A percentile compares a stretch with the other conserved stretches of the same genome.
phyloP scores from a whole-genome alignment of 768 basidiomycete genomes.

The Lactifluus piperatus region DNA sequence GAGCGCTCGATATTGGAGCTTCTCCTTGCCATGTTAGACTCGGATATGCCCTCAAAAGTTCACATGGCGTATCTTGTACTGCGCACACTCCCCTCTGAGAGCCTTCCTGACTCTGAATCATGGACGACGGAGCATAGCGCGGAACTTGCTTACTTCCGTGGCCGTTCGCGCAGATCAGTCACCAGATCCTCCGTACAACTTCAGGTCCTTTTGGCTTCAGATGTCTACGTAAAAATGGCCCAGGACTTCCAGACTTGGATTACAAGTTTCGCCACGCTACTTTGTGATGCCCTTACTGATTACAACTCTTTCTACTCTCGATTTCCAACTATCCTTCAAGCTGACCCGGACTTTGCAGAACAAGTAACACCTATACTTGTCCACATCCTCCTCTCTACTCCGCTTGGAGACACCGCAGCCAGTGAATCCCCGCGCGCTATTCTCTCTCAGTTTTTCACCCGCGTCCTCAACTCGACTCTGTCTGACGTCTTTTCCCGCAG shows the following conservation, averaged over 20 bases:
- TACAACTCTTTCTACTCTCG: conserved; percentile 60
- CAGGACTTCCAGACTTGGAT: conserved; percentile 58
- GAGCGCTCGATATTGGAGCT: conserved; percentile 18
- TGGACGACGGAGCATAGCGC: conserved; percentile 15
- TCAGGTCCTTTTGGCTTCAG: conserved; percentile 30
- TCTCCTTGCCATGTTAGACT: conserved; percentile 16
- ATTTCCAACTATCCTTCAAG: conserved; percentile 47
- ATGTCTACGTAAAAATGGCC: conserved; percentile 31
- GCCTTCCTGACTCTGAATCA: conserved; percentile 4
- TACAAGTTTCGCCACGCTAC: conserved; percentile 41
- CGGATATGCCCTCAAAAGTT: conserved; percentile 16
- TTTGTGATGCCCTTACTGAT: conserved; percentile 50
- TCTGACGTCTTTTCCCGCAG: conserved; percentile 38
- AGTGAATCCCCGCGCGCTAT: conserved; percentile 24
- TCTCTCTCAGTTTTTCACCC: conserved; percentile 48
- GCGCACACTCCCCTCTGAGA: conserved; percentile 12
- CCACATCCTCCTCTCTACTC: conserved; percentile 44
- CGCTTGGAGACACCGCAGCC: conserved; percentile 21
- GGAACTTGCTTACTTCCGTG: conserved; percentile 24
- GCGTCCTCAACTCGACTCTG: conserved; percentile 36
- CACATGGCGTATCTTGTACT: conserved; percentile 17
- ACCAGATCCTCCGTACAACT: conserved; percentile 31
- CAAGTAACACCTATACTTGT: conserved; percentile 68
- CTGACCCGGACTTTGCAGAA: conserved; percentile 51
- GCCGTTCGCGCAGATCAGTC: conserved; percentile 17